Base-by-base conservation (phyloP, 306 rosid species). In the Echinosophora koreensis region DNA sequence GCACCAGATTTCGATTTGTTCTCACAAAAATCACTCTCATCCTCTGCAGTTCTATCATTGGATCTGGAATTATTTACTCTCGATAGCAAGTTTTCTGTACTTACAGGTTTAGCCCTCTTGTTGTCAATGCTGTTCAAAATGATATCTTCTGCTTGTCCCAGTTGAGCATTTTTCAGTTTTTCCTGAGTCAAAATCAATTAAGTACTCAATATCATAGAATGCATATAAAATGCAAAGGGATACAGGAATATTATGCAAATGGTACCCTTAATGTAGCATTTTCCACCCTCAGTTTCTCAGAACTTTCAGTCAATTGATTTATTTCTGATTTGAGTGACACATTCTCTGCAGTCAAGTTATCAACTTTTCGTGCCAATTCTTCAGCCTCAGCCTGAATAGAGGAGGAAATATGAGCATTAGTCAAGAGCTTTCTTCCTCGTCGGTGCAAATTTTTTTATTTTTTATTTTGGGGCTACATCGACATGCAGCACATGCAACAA, bases 331-430 rank as follows among this genome's bases (percentile, higher is more conserved):
- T 87, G 51, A 95, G 87, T 3, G 89, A 51, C 34, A 56, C 71
- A 73, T 95, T 89, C 75, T 92, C 96, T 14, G 88, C 79, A 64
- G 65, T 77, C 83, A 95, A 77, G 22, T 85, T 66, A 2, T 90
- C 96, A 2, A 95, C 99, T 81, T 89, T 89, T 16, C 59, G 86
- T 35, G 96, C 90, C 78, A 95, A 88, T 71, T 87, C 97, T 76
- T 89, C 99, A 69, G 97, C 41, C 73, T 95, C 99, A 8, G 97
- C 99, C 99, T 95, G 89, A 50, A 66, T 0, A 55, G 2, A 52
- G 60, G n/a, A n/a, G n/a, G 50, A 47, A 50, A 74, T 16, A 65
- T 44, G 55, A 80, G 50, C 57, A 65, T 70, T 52, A 80, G 57
- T 77, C 39, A 71, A 70, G 18, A 30, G 56, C 68, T 39, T 66